phyloP scores from a whole-genome alignment of 1,139 yeast genomes.

The Saccharomyces uvarum region DNA sequence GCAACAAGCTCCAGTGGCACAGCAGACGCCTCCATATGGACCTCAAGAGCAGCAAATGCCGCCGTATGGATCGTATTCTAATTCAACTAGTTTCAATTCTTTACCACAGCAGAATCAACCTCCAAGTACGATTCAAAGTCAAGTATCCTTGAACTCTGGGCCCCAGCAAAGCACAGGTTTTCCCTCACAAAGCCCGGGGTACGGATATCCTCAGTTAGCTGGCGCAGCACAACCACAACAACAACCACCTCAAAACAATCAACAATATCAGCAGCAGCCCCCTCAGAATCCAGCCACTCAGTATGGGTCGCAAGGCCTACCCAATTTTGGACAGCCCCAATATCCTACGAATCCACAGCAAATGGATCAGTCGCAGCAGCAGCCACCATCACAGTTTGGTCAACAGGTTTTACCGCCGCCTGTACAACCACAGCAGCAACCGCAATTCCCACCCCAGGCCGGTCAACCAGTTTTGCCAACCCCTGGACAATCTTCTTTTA shows the following conservation, averaged over 20 bases:
- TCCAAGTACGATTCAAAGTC: background rate
- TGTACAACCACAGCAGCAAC: slow-evolving; percentile 7
- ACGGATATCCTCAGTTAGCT: slow-evolving; percentile 4
- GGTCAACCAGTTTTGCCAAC: background rate
- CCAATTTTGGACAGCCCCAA: background rate
- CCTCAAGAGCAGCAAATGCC: slow-evolving; percentile 6
- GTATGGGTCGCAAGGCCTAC: slow-evolving; percentile 5
- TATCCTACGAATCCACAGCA: background rate
- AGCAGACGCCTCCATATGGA: slow-evolving; percentile 1
- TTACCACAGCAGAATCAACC: background rate
- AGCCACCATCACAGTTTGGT: background rate
- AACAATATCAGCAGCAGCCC: slow-evolving; percentile 7
- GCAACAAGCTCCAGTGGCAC: slow-evolving; percentile 2
- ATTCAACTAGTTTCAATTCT: background rate
- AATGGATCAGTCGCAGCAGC: background rate
- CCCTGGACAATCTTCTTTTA: background rate
- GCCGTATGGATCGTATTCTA: background rate
- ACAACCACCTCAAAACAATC: background rate
- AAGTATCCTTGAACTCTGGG: background rate
- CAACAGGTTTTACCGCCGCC: background rate
- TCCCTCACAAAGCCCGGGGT: background rate
- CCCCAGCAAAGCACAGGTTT: background rate
- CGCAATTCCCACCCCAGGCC: slow-evolving; percentile 5
- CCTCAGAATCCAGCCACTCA: slow-evolving; percentile 7
- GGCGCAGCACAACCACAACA: background rate